A percentile compares a stretch with the other conserved stretches of the same genome.
Conservation (phyloP, 345 rosid species). For the Syzygium jambos region DNA sequence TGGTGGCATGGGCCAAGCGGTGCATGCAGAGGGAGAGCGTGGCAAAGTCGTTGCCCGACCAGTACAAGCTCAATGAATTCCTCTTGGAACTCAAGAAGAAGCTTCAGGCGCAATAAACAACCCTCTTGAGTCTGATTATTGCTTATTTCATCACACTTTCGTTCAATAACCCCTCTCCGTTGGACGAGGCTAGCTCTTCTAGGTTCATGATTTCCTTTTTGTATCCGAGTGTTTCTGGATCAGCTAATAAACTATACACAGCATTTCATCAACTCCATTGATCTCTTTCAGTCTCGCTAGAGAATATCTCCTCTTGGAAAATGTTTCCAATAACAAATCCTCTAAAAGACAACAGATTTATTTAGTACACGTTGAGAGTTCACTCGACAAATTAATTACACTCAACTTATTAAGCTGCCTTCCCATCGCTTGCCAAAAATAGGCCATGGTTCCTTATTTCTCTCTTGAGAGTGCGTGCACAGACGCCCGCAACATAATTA, state of each 20-base stretch:
- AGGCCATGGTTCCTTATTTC: background rate
- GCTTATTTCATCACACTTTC: background rate
- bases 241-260: background rate
- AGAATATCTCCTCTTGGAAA: background rate
- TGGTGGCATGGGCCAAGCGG: conserved; percentile 12
- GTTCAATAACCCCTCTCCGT: background rate
- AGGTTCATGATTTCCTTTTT: background rate
- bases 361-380: background rate
- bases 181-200: background rate
- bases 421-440: background rate
- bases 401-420: background rate
- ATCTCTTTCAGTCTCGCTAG: background rate
- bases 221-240: background rate
- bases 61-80: background rate
- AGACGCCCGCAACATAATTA: background rate
- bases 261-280: background rate
- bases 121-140: background rate
- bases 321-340: background rate
- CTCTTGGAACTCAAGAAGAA: background rate
- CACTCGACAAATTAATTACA: background rate
- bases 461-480: background rate
- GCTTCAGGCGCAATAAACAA: background rate
- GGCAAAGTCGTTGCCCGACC: conserved; percentile 7
- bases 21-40: conserved; percentile 13
- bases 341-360: background rate